Evolutionary conservation across 768 basidiomycete genomes (phyloP).

Genomic region (Phylloporus sp.): DNA sequence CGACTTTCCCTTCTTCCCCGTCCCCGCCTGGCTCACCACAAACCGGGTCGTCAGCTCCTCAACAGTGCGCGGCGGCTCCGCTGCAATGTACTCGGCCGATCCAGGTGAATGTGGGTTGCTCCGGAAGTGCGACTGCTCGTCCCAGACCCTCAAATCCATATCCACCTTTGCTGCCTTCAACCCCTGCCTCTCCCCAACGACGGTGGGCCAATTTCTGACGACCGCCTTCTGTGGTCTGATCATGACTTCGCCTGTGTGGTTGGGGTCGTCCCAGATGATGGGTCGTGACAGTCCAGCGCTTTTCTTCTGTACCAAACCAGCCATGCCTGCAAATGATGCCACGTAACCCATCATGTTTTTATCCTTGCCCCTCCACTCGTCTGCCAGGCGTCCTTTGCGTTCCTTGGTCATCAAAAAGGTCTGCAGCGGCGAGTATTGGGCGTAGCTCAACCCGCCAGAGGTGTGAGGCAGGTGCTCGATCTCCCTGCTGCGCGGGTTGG

Average conservation of each 20-base stretch:
- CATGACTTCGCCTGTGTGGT: constrained; percentile 27
- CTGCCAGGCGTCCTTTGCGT: constrained; percentile 57
- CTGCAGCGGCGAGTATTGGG: constrained; percentile 51
- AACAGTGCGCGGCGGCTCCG: constrained; percentile 22
- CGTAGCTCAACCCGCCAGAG: constrained; percentile 60
- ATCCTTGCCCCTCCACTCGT: constrained; percentile 21
- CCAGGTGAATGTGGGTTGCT: constrained; percentile 50
- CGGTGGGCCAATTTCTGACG: constrained; percentile 39
- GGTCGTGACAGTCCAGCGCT: constrained; percentile 13
- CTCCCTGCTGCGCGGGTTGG: constrained; percentile 22
- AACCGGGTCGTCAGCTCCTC: constrained; percentile 17
- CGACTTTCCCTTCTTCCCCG: neutral
- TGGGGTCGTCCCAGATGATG: constrained; percentile 30
- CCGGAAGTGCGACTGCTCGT: constrained; percentile 27
- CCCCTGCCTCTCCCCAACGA: constrained; percentile 44
- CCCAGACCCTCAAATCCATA: constrained; percentile 30
- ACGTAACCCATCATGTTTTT: constrained; percentile 13
- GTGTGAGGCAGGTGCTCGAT: constrained; percentile 68
- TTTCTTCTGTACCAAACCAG: constrained; percentile 17
- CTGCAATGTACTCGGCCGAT: constrained; percentile 43
- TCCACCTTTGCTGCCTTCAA: constrained; percentile 36
- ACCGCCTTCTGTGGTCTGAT: constrained; percentile 25
- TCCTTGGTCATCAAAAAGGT: constrained; percentile 46
- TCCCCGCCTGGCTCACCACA: constrained; percentile 5
- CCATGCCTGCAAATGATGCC: constrained; percentile 33